Evolutionary conservation across 768 basidiomycete genomes (phyloP), one percentile per base, ranked within the genome.

Genomic region (Boletus insuetus): DNA sequence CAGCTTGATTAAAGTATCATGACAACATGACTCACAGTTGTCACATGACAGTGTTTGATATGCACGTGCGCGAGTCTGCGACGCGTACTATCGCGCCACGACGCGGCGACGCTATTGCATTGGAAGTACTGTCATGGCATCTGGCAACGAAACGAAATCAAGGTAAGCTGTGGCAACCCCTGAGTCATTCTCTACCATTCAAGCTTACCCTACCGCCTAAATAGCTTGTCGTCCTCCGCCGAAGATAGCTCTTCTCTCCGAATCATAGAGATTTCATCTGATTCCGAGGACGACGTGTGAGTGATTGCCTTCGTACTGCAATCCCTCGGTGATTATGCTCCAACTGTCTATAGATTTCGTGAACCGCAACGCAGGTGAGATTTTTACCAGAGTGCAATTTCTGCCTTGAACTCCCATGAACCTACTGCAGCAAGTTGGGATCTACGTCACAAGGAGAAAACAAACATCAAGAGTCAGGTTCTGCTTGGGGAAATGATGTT

Each of bases 261-360:
- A 42, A 69, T 84, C 22, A 83, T 86, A 54, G 80, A 83, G 60
- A 79, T 84, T 66, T 82, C 80, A 17, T 83, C 82, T 44, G 70
- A 66, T 35, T 78, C 77, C 37, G 75, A 76, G 49, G 71, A 74
- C 1, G 73, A 75, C n/a, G 48, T 55, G 75, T 73, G 58, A 50
- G 73, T 64, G 14, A 14, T 42, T 29, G n/a, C 46, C 17, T 17
- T 45, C 3, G 46, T 31, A 32, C 48, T 34, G 50, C 6, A 31
- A 29, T n/a, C 2, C 6, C 19, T n/a, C 16, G 2, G 12, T 20
- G 10, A 32, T 24, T 32, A 19, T 17, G 20, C 2, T 43, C 22
- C 37, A 24, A 54, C 24, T 32, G 4, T 51, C 26, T 42, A 14
- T 39, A 66, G 61, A 10, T 46, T 60, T 51, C 17, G 31, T 49